Percentiles rank a stretch among this genome's conserved stretches.
Conservation (phyloP, 1,284 basidiomycete species). For the Cryptococcus neoformans region DNA sequence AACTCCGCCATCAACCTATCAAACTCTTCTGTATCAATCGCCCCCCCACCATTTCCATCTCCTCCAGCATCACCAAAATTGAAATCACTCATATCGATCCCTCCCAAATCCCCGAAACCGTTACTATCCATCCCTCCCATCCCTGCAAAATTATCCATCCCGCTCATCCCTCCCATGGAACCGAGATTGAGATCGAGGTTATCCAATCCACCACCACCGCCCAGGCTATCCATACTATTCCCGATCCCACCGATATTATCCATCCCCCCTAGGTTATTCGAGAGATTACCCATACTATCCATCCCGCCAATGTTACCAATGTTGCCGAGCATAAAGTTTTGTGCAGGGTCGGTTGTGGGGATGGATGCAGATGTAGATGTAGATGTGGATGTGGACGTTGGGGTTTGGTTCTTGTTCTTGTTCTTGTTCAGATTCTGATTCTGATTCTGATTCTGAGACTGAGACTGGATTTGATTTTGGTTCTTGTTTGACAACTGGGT, state of each 20-base stretch:
- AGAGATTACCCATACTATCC: neutral
- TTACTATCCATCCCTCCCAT: neutral
- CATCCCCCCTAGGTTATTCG: neutral
- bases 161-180: neutral
- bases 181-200: neutral
- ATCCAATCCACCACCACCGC: neutral
- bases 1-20: conserved; percentile 19
- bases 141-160: neutral
- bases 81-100: conserved; percentile 19
- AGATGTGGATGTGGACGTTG: neutral
- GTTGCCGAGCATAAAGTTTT: neutral
- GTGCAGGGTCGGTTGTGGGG: no score
- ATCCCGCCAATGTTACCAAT: neutral
- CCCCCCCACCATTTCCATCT: conserved; percentile 5
- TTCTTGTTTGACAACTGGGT: neutral
- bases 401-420: neutral
- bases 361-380: no score
- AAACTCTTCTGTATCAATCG: conserved; percentile 16
- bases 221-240: neutral
- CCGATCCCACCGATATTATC: neutral
- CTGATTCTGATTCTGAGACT: neutral
- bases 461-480: neutral
- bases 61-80: conserved; percentile 12
- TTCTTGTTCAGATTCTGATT: neutral
- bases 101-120: conserved; percentile 6